Evolutionary conservation across 768 basidiomycete genomes (phyloP).

Genomic region (Kwoniella dejecticola): DNA sequence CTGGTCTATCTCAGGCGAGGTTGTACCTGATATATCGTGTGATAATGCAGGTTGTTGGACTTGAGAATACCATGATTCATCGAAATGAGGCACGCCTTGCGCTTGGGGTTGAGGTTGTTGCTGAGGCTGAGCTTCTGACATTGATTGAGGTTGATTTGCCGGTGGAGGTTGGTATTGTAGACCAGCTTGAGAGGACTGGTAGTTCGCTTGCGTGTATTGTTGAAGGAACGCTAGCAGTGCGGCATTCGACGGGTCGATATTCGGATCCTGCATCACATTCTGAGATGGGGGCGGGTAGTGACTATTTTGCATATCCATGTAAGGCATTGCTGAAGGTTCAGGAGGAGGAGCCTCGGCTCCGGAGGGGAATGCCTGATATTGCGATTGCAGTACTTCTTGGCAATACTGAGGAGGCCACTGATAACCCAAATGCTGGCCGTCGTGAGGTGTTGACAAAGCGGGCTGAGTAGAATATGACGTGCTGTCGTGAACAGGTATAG

Average conservation of each 20-base stretch:
- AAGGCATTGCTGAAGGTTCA: too few species aligned
- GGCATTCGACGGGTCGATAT: neutral
- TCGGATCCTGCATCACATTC: neutral
- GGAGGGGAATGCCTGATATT: too few species aligned
- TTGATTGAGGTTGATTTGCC: too few species aligned
- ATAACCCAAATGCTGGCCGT: too few species aligned
- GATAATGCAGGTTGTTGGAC: neutral
- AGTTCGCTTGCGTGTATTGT: neutral
- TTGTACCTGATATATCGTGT: neutral
- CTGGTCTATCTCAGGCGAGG: constrained; percentile 3
- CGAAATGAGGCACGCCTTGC: constrained; percentile 4
- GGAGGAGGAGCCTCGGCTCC: too few species aligned
- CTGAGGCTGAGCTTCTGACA: neutral
- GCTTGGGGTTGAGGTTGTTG: neutral
- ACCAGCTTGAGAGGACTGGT: neutral
- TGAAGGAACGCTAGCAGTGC: neutral
- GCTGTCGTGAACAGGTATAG: too few species aligned
- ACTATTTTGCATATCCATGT: too few species aligned
- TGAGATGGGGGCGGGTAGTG: neutral
- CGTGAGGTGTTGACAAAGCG: too few species aligned
- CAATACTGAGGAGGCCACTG: too few species aligned
- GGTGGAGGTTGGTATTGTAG: neutral
- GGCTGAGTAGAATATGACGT: too few species aligned
- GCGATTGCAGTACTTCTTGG: too few species aligned
- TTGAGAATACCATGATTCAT: neutral